phyloP scores from a whole-genome alignment of 768 basidiomycete genomes.

The Asterophora lycoperdoides region DNA sequence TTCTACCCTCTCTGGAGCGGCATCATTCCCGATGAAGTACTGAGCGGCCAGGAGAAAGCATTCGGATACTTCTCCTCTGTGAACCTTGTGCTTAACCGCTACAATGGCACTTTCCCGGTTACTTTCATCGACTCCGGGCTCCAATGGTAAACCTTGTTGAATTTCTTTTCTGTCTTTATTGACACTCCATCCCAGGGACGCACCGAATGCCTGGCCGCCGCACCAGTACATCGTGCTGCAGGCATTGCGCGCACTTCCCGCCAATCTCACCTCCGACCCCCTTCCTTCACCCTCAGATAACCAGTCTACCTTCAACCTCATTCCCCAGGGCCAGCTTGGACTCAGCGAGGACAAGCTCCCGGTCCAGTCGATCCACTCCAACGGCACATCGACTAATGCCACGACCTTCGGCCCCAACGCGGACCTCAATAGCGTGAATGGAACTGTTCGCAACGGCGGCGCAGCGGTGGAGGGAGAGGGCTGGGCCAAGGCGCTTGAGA shows the following conservation, averaged over 20 bases:
- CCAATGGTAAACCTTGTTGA: conserved; percentile 69
- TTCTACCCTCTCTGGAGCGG: conserved; percentile 88
- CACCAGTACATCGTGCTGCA: conserved; percentile 78
- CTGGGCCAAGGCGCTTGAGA: conserved; percentile 58
- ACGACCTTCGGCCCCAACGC: conserved; percentile 50
- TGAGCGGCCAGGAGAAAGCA: conserved; percentile 50
- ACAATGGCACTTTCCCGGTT: conserved; percentile 82
- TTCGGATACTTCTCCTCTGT: conserved; percentile 71
- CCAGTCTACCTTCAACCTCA: conserved; percentile 59
- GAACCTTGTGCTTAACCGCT: conserved; percentile 76
- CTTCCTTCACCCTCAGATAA: conserved; percentile 48
- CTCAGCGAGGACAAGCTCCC: conserved; percentile 68
- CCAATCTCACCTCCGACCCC: conserved; percentile 56
- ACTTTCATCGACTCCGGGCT: conserved; percentile 76
- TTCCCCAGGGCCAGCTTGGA: conserved; percentile 81
- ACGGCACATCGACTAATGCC: conserved; percentile 20
- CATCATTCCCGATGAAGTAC: conserved; percentile 73
- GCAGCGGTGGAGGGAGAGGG: conserved; percentile 56
- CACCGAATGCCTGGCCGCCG: conserved; percentile 88
- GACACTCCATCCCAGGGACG: conserved; percentile 47
- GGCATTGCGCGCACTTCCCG: conserved; percentile 70
- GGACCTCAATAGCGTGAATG: conserved; percentile 54
- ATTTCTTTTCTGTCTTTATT: not conserved
- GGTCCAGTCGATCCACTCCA: conserved; percentile 50
- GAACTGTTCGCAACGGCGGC: conserved; percentile 64